Conservation (phyloP, 2,329 filamentous ascomycete species). For the Plenodomus tracheiphilus region DNA sequence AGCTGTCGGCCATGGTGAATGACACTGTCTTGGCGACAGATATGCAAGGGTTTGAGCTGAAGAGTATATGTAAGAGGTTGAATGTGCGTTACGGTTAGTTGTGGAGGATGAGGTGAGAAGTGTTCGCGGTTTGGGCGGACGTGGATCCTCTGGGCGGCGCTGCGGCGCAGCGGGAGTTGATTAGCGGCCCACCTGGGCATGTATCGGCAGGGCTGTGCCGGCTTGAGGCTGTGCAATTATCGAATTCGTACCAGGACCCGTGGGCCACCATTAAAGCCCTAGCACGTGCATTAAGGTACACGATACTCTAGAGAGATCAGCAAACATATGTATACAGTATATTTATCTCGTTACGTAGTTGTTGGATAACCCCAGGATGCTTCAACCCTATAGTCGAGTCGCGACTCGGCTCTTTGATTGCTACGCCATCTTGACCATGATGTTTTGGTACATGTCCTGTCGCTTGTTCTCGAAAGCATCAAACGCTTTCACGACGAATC, state of each 20-base stretch:
- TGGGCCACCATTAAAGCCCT: not conserved
- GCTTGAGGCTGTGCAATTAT: slow-evolving; percentile 24
- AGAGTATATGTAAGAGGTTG: not conserved
- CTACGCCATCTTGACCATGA: slow-evolving; percentile 26
- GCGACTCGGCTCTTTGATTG: not conserved
- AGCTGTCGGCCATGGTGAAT: slow-evolving; percentile 46
- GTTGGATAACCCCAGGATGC: not conserved
- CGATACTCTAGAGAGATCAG: too few relatives aligned
- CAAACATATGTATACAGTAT: too few relatives aligned
- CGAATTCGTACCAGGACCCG: too few relatives aligned
- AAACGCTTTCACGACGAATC: slow-evolving; percentile 47
- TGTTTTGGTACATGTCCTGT: slow-evolving; percentile 44
- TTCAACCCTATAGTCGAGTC: not conserved
- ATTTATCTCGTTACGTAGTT: too few relatives aligned
- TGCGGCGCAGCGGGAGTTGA: slow-evolving; percentile 5
- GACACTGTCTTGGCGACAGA: not conserved
- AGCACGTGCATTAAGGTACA: not conserved
- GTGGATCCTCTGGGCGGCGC: slow-evolving; percentile 5
- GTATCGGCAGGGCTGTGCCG: slow-evolving; percentile 16
- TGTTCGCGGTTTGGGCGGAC: slow-evolving; percentile 6
- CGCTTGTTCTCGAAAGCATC: slow-evolving; percentile 54
- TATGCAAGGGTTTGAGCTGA: not conserved
- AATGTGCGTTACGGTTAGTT: not conserved
- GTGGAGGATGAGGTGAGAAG: slow-evolving; percentile 3
- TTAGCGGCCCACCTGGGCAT: slow-evolving; percentile 13